Evolutionary conservation across 179 eudicot genomes (phyloP).

Genomic region (Beta lomatogona): DNA sequence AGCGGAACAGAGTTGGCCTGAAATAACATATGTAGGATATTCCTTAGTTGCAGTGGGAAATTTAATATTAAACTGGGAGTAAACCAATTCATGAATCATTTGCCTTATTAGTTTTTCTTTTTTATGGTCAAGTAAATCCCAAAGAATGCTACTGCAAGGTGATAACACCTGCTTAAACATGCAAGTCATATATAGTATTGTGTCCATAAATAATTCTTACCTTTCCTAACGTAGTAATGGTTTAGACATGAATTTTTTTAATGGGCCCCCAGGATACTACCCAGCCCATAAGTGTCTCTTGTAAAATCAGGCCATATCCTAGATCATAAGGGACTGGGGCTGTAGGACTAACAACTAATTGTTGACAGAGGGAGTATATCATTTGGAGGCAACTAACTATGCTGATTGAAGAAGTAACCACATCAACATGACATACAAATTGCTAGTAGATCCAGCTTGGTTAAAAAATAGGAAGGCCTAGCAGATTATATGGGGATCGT

Average conservation of each 20-base stretch:
- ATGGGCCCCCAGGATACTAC: background rate
- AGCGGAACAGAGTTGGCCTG: constrained; percentile 75
- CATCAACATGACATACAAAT: too few relatives aligned
- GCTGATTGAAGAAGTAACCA: too few relatives aligned
- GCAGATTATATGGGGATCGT: background rate
- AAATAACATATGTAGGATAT: background rate
- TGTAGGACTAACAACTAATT: too few relatives aligned
- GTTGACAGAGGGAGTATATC: too few relatives aligned
- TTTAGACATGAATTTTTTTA: too few relatives aligned
- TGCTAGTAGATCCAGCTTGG: too few relatives aligned
- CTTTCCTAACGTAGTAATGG: background rate
- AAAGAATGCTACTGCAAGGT: background rate
- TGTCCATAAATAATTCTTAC: too few relatives aligned
- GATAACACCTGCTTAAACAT: too few relatives aligned
- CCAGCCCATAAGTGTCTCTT: background rate
- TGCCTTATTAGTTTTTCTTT: background rate
- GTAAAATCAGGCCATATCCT: background rate
- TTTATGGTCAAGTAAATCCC: background rate
- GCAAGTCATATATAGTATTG: too few relatives aligned
- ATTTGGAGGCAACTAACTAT: too few relatives aligned
- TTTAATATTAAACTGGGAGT: background rate
- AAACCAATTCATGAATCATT: background rate
- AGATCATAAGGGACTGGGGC: background rate
- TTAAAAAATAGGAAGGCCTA: too few relatives aligned
- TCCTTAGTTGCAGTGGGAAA: background rate